phyloP scores from a whole-genome alignment of 1,284 basidiomycete genomes.

The Lentinus polychrous region DNA sequence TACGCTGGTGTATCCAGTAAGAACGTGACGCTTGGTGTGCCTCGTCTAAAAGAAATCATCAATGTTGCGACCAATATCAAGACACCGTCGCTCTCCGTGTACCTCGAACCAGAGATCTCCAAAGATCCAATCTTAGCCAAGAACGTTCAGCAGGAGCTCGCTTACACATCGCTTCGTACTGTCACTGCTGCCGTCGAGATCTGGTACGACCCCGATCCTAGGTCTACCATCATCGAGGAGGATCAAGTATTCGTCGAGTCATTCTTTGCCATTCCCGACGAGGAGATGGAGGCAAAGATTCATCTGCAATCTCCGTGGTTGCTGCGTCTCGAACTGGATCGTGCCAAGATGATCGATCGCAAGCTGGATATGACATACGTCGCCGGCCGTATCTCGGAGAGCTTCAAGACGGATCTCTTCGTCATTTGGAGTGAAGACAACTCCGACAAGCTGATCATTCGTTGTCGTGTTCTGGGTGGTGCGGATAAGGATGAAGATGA shows the following conservation, averaged over 20 bases:
- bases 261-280: conserved; percentile 99
- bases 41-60: conserved; percentile 97
- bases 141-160: conserved; percentile 87
- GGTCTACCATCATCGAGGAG: conserved; percentile 92
- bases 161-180: conserved; percentile 91
- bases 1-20: conserved; percentile 98
- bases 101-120: conserved; percentile 72
- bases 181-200: conserved; percentile 96
- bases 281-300: conserved; percentile 88
- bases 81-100: conserved; percentile 92
- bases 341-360: conserved; percentile 96
- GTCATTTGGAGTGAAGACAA: conserved; percentile 99
- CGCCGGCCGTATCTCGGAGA: conserved; percentile 89
- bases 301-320: conserved; percentile 96
- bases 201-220: conserved; percentile 95
- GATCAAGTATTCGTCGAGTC: conserved; percentile 96
- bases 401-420: conserved; percentile 94
- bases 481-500: conserved; percentile 89
- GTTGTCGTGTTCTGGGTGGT: conserved; percentile 89
- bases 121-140: conserved; percentile 64
- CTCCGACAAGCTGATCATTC: conserved; percentile 94
- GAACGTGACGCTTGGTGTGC: conserved; percentile 97
- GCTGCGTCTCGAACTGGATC: conserved; percentile 93
- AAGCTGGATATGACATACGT: conserved; percentile 96
- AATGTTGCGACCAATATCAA: conserved; percentile 99